Evolutionary conservation across 2,329 filamentous ascomycete species (phyloP).

Genomic region (Fusarium paranaense): DNA sequence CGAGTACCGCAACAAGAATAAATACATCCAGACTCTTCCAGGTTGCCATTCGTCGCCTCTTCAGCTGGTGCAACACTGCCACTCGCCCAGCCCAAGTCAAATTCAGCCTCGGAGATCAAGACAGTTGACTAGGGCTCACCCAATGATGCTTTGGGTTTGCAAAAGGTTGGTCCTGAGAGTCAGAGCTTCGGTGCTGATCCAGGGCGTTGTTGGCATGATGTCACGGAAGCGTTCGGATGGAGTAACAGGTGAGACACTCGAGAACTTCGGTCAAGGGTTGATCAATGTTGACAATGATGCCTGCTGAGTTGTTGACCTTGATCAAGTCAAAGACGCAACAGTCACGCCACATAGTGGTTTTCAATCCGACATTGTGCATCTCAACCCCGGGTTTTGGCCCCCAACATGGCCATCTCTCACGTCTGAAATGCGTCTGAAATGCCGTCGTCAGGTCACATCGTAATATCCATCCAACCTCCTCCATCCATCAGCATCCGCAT

Average conservation of each 20-base stretch:
- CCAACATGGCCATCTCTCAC: background rate
- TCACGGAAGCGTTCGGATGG: background rate
- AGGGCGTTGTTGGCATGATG: background rate
- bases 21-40: background rate
- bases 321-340: background rate
- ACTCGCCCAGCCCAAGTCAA: background rate
- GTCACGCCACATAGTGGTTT: background rate
- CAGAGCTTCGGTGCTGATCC: background rate
- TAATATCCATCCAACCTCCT: background rate
- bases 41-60: background rate
- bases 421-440: conserved; percentile 1
- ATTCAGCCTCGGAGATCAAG: background rate
- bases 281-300: background rate
- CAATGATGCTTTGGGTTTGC: background rate
- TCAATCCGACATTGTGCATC: background rate
- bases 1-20: conserved; percentile 46
- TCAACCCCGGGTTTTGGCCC: conserved; percentile 6
- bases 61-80: background rate
- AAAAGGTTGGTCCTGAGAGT: background rate
- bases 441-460: conserved; percentile 2
- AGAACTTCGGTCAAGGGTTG: background rate
- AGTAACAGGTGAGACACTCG: conserved; percentile 1
- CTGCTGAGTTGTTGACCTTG: background rate
- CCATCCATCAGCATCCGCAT: conserved; percentile 6
- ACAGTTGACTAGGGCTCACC: background rate